Conservation (phyloP, 352 stramenopile species). For the Globisporangium sylvaticum region DNA sequence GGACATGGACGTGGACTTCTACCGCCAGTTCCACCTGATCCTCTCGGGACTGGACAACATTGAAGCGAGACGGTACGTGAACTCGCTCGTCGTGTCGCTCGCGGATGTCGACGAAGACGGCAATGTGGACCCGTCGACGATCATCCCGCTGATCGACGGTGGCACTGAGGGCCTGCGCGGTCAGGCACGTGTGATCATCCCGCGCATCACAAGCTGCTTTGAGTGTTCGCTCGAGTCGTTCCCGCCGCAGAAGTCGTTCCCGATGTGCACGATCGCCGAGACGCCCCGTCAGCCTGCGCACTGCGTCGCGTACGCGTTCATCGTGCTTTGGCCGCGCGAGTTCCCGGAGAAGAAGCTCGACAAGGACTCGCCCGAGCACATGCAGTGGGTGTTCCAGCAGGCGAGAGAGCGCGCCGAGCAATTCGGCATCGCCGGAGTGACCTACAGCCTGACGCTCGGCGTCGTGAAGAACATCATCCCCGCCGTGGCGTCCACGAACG, state of each 20-base stretch:
- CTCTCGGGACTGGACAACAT: constrained; percentile 98
- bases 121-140: constrained; percentile 79
- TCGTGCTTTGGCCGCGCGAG: constrained; percentile 93
- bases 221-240: constrained; percentile 98
- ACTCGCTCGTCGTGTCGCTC: constrained; percentile 93
- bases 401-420: constrained; percentile 89
- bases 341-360: constrained; percentile 95
- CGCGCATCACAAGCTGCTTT: constrained; percentile 97
- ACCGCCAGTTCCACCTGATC: constrained; percentile 94
- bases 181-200: constrained; percentile 97
- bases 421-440: constrained; percentile 95
- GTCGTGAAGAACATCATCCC: constrained; percentile 99
- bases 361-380: constrained; percentile 95
- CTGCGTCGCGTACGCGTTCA: constrained; percentile 96
- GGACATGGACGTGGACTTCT: constrained; percentile 96
- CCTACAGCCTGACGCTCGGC: constrained; percentile 95
- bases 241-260: constrained; percentile 94
- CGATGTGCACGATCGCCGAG: constrained; percentile 97
- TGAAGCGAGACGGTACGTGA: constrained; percentile 95
- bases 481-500: constrained; percentile 96
- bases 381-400: constrained; percentile 96
- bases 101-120: constrained; percentile 88
- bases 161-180: constrained; percentile 97
- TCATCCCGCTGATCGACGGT: constrained; percentile 98
- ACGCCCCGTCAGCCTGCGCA: constrained; percentile 96